Evolutionary conservation across 345 rosid species (phyloP).

Genomic region (Brassica cretica): DNA sequence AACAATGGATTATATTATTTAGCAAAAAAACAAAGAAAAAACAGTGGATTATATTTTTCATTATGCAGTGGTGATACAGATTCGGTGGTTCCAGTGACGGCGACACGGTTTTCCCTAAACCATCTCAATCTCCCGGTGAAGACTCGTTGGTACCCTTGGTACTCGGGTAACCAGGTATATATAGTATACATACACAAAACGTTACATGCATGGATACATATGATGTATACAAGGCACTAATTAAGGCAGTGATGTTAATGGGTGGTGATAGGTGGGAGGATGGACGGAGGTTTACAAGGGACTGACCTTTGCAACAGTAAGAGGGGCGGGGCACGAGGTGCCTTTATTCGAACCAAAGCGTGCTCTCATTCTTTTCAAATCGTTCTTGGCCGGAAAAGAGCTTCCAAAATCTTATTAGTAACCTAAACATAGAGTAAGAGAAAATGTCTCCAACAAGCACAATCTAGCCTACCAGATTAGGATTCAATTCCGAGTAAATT

Average conservation of each 20-base stretch:
- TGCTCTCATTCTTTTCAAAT: conserved; percentile 54
- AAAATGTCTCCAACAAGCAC: conserved; percentile 3
- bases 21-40: no score
- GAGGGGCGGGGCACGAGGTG: conserved; percentile 75
- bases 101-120: conserved; percentile 80
- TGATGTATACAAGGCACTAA: neutral
- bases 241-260: conserved; percentile 5
- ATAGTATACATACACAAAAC: conserved; percentile 11
- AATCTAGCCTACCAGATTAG: conserved; percentile 28
- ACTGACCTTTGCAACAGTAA: conserved; percentile 62
- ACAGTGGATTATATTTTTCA: neutral
- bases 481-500: conserved; percentile 25
- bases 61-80: conserved; percentile 85
- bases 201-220: neutral
- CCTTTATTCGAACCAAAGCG: conserved; percentile 58
- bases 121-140: conserved; percentile 70
- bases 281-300: conserved; percentile 79
- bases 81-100: conserved; percentile 85
- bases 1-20: neutral
- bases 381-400: conserved; percentile 57
- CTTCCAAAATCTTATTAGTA: conserved; percentile 45
- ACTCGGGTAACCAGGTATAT: conserved; percentile 62
- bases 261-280: conserved; percentile 72
- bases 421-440: conserved; percentile 28
- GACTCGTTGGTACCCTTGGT: conserved; percentile 92